A percentile compares a stretch with the other conserved stretches of the same genome.
These are phyloP conservation scores for Colletotrichum phormii DNA, from an alignment of 2,329 filamentous ascomycete genomes.

Conservation along the genomic window DNA sequence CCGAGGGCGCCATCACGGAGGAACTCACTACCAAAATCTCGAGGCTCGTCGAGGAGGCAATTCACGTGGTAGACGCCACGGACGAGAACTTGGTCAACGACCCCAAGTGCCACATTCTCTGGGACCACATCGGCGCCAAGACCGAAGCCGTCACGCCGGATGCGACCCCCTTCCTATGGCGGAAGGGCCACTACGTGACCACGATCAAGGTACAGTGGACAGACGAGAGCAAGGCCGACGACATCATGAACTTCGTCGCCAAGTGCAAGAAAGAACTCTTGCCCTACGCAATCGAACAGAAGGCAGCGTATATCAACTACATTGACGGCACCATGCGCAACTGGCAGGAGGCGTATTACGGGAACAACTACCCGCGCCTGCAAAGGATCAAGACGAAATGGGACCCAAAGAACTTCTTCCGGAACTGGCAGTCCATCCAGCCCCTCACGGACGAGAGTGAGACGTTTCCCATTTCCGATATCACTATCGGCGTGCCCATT, in stretches of 20 bases:
- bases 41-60: not conserved
- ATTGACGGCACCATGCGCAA: not conserved
- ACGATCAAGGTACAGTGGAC: not conserved
- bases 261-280: not conserved
- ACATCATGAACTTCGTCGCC: not conserved
- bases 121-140: not conserved
- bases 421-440: not conserved
- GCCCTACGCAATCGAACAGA: not conserved
- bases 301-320: not conserved
- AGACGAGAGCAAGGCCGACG: not conserved
- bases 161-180: not conserved
- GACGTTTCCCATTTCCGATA: not conserved
- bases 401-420: not conserved
- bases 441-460: not conserved
- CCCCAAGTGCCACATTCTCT: not conserved
- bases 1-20: not conserved
- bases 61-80: not conserved
- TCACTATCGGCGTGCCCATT: not conserved
- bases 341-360: not conserved
- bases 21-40: not conserved
- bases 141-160: not conserved
- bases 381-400: not conserved
- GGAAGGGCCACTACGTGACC: not conserved
- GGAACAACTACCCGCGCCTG: not conserved
- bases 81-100: not conserved